Evolutionary conservation across 1,139 yeast genomes (phyloP).

Genomic region (Kodamaea derodonti): DNA sequence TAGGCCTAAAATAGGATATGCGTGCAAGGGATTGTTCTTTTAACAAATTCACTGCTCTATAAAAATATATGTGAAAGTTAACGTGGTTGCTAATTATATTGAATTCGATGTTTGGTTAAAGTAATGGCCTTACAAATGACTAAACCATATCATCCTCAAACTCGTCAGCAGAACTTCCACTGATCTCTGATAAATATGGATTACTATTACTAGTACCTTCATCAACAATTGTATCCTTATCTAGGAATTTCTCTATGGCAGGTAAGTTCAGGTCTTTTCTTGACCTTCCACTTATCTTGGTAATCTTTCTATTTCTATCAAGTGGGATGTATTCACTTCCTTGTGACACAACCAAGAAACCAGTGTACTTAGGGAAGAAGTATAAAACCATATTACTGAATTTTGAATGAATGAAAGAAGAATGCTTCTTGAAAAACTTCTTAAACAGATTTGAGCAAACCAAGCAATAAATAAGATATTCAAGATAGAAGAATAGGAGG

Average conservation of each 20-base stretch:
- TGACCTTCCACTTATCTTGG: conserved; percentile 33
- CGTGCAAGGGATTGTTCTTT: too few species aligned
- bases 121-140: too few species aligned
- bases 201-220: conserved; percentile 1
- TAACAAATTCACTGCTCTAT: too few species aligned
- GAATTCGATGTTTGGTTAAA: too few species aligned
- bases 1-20: too few species aligned
- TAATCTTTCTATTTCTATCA: background rate
- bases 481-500: conserved; percentile 40
- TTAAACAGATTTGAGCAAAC: conserved; percentile 31
- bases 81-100: too few species aligned
- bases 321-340: conserved; percentile 1
- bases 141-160: conserved; percentile 8
- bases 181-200: conserved; percentile 5
- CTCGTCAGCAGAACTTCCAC: conserved; percentile 7
- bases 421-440: conserved; percentile 18
- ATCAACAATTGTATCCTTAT: conserved; percentile 7
- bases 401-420: conserved; percentile 4
- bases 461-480: conserved; percentile 57
- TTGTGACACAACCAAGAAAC: background rate
- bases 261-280: conserved; percentile 58
- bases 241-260: conserved; percentile 22
- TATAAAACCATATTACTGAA: background rate
- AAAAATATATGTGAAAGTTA: too few species aligned
- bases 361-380: conserved; percentile 1